Evolutionary conservation across 169 alveolate genomes (phyloP).

Genomic region (Eimeria zaria): DNA sequence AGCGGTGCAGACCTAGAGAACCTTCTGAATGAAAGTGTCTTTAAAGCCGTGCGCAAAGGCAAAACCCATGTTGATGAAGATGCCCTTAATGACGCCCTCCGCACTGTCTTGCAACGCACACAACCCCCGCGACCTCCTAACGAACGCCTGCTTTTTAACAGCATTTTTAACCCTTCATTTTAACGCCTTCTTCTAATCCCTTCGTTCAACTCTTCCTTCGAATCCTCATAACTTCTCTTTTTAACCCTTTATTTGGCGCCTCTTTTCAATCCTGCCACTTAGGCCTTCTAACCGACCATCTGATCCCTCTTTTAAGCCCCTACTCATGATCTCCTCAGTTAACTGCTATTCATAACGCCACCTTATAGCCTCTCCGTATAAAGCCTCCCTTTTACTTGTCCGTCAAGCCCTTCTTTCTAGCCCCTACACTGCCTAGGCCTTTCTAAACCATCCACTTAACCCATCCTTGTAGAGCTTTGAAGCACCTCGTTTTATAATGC

Average conservation of each 20-base stretch:
- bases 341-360: too few relatives aligned
- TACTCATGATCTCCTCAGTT: not conserved
- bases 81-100: slow-evolving; percentile 51
- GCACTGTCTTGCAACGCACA: slow-evolving; percentile 23
- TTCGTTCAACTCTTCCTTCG: not conserved
- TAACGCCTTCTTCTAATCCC: not conserved
- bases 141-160: not conserved
- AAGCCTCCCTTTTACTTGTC: too few relatives aligned
- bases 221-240: not conserved
- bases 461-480: too few relatives aligned
- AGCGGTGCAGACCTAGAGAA: slow-evolving; percentile 96
- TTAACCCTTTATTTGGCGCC: not conserved
- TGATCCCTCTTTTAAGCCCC: not conserved
- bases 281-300: too few relatives aligned
- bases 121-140: not conserved
- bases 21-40: slow-evolving; percentile 94
- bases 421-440: too few relatives aligned
- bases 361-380: too few relatives aligned
- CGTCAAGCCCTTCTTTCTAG: too few relatives aligned
- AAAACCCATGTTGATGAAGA: not conserved
- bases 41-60: slow-evolving; percentile 88
- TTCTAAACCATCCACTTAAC: too few relatives aligned
- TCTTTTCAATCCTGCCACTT: too few relatives aligned
- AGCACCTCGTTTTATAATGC: too few relatives aligned
- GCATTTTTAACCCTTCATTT: not conserved